A percentile compares a stretch with the other conserved stretches of the same genome.
Evolutionary conservation across 2,329 filamentous ascomycete species (phyloP).

Genomic region (Tolypocladium endophyticum): DNA sequence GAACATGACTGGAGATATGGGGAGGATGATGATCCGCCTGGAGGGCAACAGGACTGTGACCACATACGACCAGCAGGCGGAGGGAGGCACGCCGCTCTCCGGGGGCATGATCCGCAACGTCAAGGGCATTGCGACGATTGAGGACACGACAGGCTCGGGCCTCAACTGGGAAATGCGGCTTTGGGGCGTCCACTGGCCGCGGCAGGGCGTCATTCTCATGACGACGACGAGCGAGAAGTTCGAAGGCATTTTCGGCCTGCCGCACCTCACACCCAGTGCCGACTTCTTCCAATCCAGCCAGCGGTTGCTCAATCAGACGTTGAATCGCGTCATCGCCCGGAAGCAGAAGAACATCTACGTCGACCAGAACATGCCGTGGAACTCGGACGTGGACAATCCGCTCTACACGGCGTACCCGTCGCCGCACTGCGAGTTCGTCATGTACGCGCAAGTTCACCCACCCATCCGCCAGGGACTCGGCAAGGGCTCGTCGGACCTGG

Average conservation of each 20-base stretch:
- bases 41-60: slow-evolving; percentile 45
- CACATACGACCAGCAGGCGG: slow-evolving; percentile 29
- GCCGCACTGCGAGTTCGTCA: slow-evolving; percentile 80
- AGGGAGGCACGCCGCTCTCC: slow-evolving; percentile 23
- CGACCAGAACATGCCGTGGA: slow-evolving; percentile 64
- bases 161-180: slow-evolving; percentile 71
- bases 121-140: slow-evolving; percentile 58
- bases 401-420: slow-evolving; percentile 45
- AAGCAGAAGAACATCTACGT: slow-evolving; percentile 46
- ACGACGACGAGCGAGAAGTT: slow-evolving; percentile 92
- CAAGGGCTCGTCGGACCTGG: slow-evolving; percentile 17
- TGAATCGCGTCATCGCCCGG: slow-evolving; percentile 55
- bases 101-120: slow-evolving; percentile 56
- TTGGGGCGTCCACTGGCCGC: slow-evolving; percentile 77
- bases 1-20: slow-evolving; percentile 67
- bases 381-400: slow-evolving; percentile 54
- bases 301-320: slow-evolving; percentile 60
- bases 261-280: slow-evolving; percentile 60
- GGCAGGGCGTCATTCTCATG: slow-evolving; percentile 68
- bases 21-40: slow-evolving; percentile 55
- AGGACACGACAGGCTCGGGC: slow-evolving; percentile 55
- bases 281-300: slow-evolving; percentile 49
- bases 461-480: slow-evolving; percentile 27
- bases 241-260: slow-evolving; percentile 79
- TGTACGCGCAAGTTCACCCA: slow-evolving; percentile 72